Evolutionary conservation across 1,284 basidiomycete genomes (phyloP).

Genomic region (Sanghuangporus weigelae): DNA sequence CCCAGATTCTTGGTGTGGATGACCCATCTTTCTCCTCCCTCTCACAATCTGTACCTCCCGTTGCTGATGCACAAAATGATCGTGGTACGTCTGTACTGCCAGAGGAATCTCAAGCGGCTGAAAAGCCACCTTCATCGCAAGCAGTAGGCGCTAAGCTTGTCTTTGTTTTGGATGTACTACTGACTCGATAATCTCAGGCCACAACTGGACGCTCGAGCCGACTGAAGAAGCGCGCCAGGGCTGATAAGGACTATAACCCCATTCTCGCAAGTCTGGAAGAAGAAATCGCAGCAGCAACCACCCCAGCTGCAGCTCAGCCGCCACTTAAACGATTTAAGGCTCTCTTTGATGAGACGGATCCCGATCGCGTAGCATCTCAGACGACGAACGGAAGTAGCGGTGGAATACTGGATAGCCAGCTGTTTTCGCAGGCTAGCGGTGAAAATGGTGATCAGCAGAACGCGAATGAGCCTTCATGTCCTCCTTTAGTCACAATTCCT

Average conservation of each 20-base stretch:
- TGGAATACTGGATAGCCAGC: slow-evolving; percentile 16
- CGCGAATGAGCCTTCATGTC: slow-evolving; percentile 2
- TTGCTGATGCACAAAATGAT: neutral
- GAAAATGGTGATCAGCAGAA: slow-evolving; percentile 21
- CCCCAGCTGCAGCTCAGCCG: slow-evolving; percentile 35
- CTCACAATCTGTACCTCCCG: slow-evolving; percentile 6
- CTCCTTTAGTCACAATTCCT: slow-evolving; percentile 32
- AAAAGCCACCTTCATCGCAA: slow-evolving; percentile 25
- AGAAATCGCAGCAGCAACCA: slow-evolving; percentile 6
- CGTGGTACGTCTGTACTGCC: slow-evolving; percentile 1
- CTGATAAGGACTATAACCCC: slow-evolving; percentile 9
- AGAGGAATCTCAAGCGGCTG: neutral
- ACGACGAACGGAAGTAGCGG: neutral
- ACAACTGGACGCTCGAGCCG: neutral
- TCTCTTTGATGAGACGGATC: slow-evolving; percentile 63
- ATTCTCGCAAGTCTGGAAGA: slow-evolving; percentile 14
- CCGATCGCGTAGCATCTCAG: slow-evolving; percentile 31
- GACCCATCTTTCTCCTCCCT: slow-evolving; percentile 21
- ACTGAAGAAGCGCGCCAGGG: slow-evolving; percentile 13
- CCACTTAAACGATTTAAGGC: slow-evolving; percentile 65
- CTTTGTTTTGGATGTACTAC: neutral
- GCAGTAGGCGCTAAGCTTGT: neutral
- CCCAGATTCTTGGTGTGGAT: slow-evolving; percentile 22
- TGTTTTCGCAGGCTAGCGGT: slow-evolving; percentile 14
- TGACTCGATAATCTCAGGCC: neutral